These are phyloP conservation scores for Hymenoscyphus repandus DNA, from an alignment of 2,329 filamentous ascomycete species.

Conservation along the genomic window DNA sequence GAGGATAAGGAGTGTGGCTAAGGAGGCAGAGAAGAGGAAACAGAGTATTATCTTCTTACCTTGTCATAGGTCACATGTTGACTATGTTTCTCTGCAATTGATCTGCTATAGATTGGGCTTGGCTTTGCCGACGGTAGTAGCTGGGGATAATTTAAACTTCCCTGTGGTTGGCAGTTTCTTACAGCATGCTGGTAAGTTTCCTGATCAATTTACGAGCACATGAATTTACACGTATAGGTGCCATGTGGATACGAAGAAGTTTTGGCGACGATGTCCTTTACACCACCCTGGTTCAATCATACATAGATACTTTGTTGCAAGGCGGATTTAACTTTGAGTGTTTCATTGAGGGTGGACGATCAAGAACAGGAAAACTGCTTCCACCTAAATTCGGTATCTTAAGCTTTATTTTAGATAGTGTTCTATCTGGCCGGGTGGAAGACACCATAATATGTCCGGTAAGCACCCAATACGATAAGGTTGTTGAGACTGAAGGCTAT, in stretches of 20 bases:
- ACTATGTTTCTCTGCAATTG: constrained; percentile 90
- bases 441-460: constrained; percentile 94
- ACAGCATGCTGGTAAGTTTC: constrained; percentile 71
- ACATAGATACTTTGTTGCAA: constrained; percentile 87
- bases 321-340: constrained; percentile 94
- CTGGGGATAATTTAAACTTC: constrained; percentile 94
- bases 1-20: constrained; percentile 73
- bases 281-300: constrained; percentile 86
- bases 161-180: constrained; percentile 84
- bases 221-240: constrained; percentile 41
- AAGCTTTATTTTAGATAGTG: constrained; percentile 83
- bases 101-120: constrained; percentile 93
- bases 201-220: not conserved
- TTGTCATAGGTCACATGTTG: constrained; percentile 90
- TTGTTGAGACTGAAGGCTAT: constrained; percentile 96
- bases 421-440: constrained; percentile 80
- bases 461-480: constrained; percentile 97
- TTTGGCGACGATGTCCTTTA: constrained; percentile 93
- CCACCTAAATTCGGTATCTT: constrained; percentile 95
- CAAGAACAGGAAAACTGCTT: constrained; percentile 86
- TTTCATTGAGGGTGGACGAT: constrained; percentile 93
- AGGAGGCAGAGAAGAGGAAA: constrained; percentile 76
- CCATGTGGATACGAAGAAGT: constrained; percentile 90
- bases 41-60: constrained; percentile 95
- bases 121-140: constrained; percentile 83